A percentile compares a stretch with the other conserved stretches of the same genome.
Evolutionary conservation across 2,329 filamentous ascomycete species (phyloP).

Genomic region (Paraphaeosphaeria minitans): DNA sequence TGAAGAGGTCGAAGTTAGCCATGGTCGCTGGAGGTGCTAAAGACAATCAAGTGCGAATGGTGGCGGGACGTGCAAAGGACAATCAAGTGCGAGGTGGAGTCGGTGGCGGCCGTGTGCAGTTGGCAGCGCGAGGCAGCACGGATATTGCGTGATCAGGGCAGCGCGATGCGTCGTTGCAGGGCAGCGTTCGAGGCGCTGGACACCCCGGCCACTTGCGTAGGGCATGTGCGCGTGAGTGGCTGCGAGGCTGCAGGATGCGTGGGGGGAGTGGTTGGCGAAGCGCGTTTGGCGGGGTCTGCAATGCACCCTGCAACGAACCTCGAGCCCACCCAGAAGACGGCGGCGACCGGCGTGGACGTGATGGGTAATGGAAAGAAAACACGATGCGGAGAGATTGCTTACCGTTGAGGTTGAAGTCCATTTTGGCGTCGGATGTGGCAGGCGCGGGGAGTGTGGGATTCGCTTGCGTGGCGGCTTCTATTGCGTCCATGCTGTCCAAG

Average conservation of each 20-base stretch:
- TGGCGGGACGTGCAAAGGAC: slow-evolving; percentile 11
- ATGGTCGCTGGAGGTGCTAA: slow-evolving; percentile 23
- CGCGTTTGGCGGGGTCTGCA: slow-evolving; percentile 34
- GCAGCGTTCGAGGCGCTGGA: slow-evolving; percentile 15
- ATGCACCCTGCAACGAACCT: slow-evolving; percentile 18
- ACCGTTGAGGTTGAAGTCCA: slow-evolving; percentile 46
- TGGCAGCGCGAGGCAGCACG: slow-evolving; percentile 20
- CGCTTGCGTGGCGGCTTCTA: slow-evolving; percentile 11
- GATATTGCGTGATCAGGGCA: slow-evolving; percentile 46
- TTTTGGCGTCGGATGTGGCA: slow-evolving; percentile 29
- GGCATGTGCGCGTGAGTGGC: slow-evolving; percentile 29
- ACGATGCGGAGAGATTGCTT: slow-evolving; percentile 23
- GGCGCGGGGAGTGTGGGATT: slow-evolving; percentile 3
- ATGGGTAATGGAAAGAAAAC: slow-evolving; percentile 16
- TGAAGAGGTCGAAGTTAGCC: slow-evolving; percentile 44
- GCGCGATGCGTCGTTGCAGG: slow-evolving; percentile 21
- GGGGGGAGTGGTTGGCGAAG: slow-evolving; percentile 35
- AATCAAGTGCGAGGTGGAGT: slow-evolving; percentile 13
- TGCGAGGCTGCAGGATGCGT: slow-evolving; percentile 26
- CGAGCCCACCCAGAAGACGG: slow-evolving; percentile 20
- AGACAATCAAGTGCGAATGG: slow-evolving; percentile 25
- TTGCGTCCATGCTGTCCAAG: slow-evolving; percentile 32
- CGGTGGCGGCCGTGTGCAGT: slow-evolving; percentile 20
- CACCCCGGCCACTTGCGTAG: slow-evolving; percentile 11
- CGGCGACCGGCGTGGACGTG: slow-evolving; percentile 19